A percentile compares a stretch with the other conserved stretches of the same genome.
Evolutionary conservation across 805 yeast species (phyloP).

Genomic region (Pichia nakasei): DNA sequence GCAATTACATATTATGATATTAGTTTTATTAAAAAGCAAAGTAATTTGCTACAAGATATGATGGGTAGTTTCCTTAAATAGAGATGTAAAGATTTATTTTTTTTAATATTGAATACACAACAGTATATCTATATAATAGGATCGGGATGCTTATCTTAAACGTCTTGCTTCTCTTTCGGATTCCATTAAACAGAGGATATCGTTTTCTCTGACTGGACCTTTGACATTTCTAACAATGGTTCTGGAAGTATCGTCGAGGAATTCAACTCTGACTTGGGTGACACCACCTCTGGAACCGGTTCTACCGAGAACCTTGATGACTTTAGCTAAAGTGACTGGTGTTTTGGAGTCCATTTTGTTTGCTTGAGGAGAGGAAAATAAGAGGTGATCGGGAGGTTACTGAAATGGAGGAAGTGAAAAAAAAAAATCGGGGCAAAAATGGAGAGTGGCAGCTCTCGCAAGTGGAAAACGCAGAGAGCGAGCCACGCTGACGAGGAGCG

Average conservation of each 20-base stretch:
- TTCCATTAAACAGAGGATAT: slow-evolving; percentile 98
- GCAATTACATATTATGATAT: slow-evolving; percentile 24
- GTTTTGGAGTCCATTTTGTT: slow-evolving; percentile 48
- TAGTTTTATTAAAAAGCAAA: slow-evolving; percentile 36
- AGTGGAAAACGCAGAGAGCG: too few species aligned
- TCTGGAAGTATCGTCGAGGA: slow-evolving; percentile 91
- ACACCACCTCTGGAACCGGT: slow-evolving; percentile 99
- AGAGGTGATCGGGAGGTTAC: too few species aligned
- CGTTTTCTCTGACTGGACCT: slow-evolving; percentile 97
- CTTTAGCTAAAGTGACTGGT: slow-evolving; percentile 99
- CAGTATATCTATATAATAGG: too few species aligned
- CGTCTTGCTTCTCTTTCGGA: slow-evolving; percentile 99
- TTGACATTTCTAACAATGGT: slow-evolving; percentile 95
- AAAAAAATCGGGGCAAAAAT: too few species aligned
- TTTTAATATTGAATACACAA: too few species aligned
- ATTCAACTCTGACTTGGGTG: slow-evolving; percentile 96
- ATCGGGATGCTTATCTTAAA: slow-evolving; percentile 51
- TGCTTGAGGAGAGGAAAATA: background rate
- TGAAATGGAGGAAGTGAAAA: too few species aligned
- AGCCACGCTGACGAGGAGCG: too few species aligned
- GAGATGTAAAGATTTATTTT: too few species aligned
- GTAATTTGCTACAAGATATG: slow-evolving; percentile 57
- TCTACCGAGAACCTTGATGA: slow-evolving; percentile 98
- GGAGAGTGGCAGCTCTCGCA: too few species aligned
- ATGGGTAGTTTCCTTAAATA: slow-evolving; percentile 52